These are phyloP conservation scores for Aspergillus puulaauensis DNA, from an alignment of 2,329 filamentous ascomycete species.

Conservation along the genomic window DNA sequence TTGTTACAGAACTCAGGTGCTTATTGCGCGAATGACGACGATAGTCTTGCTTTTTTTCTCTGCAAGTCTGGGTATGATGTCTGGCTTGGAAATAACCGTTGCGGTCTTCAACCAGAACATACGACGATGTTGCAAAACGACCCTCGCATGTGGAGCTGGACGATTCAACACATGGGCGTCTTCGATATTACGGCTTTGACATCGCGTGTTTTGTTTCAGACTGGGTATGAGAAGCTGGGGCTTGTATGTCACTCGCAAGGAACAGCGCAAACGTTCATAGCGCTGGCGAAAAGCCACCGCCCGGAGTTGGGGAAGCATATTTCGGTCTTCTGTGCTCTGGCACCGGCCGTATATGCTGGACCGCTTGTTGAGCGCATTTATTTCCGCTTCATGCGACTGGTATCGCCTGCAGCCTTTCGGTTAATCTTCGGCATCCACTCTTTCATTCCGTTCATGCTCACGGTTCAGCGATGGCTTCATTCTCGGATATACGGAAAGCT, in stretches of 20 bases:
- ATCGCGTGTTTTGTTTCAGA: constrained; percentile 76
- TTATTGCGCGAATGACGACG: constrained; percentile 86
- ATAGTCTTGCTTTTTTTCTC: constrained; percentile 86
- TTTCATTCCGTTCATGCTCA: constrained; percentile 93
- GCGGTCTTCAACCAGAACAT: constrained; percentile 79
- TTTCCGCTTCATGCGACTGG: constrained; percentile 85
- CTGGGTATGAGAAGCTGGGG: constrained; percentile 77
- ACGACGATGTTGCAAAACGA: constrained; percentile 68
- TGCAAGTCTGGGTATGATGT: constrained; percentile 92
- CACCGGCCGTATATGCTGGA: constrained; percentile 86
- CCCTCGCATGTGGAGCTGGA: constrained; percentile 96
- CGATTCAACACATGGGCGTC: constrained; percentile 89
- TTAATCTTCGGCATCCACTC: constrained; percentile 87
- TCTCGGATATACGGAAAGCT: constrained; percentile 72
- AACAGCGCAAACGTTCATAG: constrained; percentile 83
- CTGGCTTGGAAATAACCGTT: constrained; percentile 92
- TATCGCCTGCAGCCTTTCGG: constrained; percentile 74
- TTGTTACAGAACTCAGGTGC: constrained; percentile 84
- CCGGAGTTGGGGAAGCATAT: constrained; percentile 80
- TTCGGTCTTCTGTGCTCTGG: constrained; percentile 86
- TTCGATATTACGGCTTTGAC: constrained; percentile 81
- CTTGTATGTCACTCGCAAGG: constrained; percentile 88
- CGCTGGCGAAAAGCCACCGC: constrained; percentile 83
- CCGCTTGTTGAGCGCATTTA: constrained; percentile 82
- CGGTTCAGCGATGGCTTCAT: constrained; percentile 68